Evolutionary conservation across 2,329 filamentous ascomycete genomes (phyloP), one percentile per base, ranked within the genome.

Genomic region (Hypoxylon rubiginosum): DNA sequence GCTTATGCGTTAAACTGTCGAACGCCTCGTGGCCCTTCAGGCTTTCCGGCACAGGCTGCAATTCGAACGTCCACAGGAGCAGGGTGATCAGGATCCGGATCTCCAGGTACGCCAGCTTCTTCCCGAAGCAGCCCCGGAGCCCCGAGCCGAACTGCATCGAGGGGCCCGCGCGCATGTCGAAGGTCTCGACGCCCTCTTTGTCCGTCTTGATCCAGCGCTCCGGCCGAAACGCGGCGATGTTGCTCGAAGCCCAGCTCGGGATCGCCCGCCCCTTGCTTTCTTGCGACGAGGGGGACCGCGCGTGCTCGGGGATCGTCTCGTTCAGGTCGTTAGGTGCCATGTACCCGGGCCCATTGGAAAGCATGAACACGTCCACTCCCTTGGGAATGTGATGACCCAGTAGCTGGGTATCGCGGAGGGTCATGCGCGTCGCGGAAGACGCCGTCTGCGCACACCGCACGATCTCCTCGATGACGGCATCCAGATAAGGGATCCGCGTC

Each of bases 341-440:
- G 32, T 71, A 58, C n/a, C 68, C 58, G 1, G 72, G 67, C 1
- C 72, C 72, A 4, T 53, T 63, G 8, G 30, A 39, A 6, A 68
- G 15, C 3, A 64, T 24, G 3, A 64, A n/a, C 1, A 73, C 61
- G 1, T 50, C 50, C 1, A 66, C 71, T 10, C 71, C 72, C 54
- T 72, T 72, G 19, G 67, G 66, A 15, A 73, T 64, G 11, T 11
- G 59, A 21, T 64, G 50, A 10, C 72, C 72, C 3, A 73, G 60
- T 8, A 70, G 13, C 24, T 34, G 10, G 0, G 66, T 66, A 21
- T 68, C 69, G 17, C 21, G n/a, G 6, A 48, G 10, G 10, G 68
- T 46, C 17, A 59, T 46, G 13, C 69, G 63, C 0, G 52, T 41
- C 11, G 66, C 46, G 13, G 49, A 26, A 3, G 57, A 17, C 13